Evolutionary conservation across 768 basidiomycete species (phyloP), one percentile per base, ranked within the genome.

Genomic region (Hypsizygus marmoreus): DNA sequence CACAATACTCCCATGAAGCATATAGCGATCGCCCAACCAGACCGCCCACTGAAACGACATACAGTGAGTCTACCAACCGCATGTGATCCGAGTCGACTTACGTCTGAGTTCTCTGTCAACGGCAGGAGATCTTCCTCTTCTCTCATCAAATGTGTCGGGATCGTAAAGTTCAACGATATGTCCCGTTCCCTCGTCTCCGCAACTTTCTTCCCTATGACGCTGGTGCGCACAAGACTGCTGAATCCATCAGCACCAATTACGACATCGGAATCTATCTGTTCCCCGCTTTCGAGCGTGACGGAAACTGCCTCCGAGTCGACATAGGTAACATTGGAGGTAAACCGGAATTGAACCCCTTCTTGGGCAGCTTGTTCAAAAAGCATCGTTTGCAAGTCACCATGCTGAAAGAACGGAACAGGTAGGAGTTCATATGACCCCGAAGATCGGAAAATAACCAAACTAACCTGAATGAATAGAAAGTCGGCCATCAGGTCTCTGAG

Each of bases 221-320:
- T 53, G 5, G 57, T 55, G 26, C 75, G 66, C n/a, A 71, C 58
- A 20, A 66, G 42, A 44, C 73, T 80, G 12, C 65, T 58, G 32
- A 66, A 67, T 5, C 84, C 84, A 58, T 85, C 84, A 3, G 84
- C 83, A 24, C 78, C 82, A 14, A 85, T 70, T 41, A 85, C 64
- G 22, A 83, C 61, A 57, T 86, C 80, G 12, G 75, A 76, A 12
- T 52, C 55, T 7, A 82, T 43, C 10, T 55, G 64, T 40, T 73
- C 66, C 13, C 80, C 81, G 26, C 59, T 66, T 17, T 71, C 69
- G 26, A 74, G 55, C 1, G 59, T 66, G 4, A 77, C 69, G 35
- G 62, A 58, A 8, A 71, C 66, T 22, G 60, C 47, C 14, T 64
- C 49, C 14, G 58, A 45, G 17, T 71, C 64, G 26, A 69, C 65